Evolutionary conservation across 352 stramenopile genomes (phyloP).

Genomic region (Blastocystis sp.): DNA sequence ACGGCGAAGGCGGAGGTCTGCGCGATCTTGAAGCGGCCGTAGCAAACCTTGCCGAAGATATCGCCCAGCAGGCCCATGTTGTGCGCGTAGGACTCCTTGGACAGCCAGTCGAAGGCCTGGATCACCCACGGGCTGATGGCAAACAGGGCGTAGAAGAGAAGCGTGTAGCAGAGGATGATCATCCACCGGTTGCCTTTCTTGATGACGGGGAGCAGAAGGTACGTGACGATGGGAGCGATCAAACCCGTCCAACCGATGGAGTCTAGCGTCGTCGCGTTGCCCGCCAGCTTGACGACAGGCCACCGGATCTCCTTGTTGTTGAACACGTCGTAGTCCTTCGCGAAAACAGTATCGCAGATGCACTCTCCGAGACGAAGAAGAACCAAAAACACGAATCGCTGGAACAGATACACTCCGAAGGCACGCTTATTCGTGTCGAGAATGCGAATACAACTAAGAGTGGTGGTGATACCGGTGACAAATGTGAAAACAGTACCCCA

Average conservation of each 20-base stretch:
- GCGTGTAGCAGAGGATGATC: neutral
- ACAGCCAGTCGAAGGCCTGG: neutral
- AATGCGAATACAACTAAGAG: constrained; percentile 41
- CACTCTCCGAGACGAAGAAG: constrained; percentile 38
- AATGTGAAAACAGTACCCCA: constrained; percentile 65
- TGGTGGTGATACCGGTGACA: constrained; percentile 56
- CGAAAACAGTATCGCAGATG: neutral
- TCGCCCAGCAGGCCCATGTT: constrained; percentile 42
- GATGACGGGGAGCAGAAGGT: neutral
- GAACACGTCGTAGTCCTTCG: constrained; percentile 43
- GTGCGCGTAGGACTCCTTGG: neutral
- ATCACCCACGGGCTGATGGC: constrained; percentile 20
- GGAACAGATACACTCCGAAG: constrained; percentile 38
- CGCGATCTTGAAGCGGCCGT: constrained; percentile 61
- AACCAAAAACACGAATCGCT: constrained; percentile 58
- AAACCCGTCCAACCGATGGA: constrained; percentile 61
- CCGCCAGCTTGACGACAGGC: constrained; percentile 26
- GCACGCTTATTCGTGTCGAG: constrained; percentile 35
- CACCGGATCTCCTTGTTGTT: constrained; percentile 42
- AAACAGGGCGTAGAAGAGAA: constrained; percentile 10
- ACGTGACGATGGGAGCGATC: constrained; percentile 36
- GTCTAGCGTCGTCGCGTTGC: constrained; percentile 50
- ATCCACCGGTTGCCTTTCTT: neutral
- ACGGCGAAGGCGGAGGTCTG: constrained; percentile 34
- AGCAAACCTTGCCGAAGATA: constrained; percentile 46